Base-by-base conservation (phyloP, 2,329 filamentous ascomycete genomes). In the Didymosphaeria variabile region DNA sequence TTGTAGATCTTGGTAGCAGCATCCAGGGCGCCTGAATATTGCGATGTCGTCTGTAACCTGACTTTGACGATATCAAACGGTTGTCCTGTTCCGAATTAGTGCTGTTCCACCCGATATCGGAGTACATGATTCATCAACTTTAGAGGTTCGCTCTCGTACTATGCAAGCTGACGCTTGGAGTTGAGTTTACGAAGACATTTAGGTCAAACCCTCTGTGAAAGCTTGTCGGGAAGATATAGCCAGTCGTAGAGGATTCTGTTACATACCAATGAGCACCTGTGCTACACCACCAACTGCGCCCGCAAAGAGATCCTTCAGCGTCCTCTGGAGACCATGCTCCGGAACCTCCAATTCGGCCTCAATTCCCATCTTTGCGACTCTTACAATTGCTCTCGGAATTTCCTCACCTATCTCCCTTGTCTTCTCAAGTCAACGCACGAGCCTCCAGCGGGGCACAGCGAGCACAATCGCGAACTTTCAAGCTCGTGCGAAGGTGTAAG, bases 231-330 rank as follows among this genome's bases (percentile, higher is more conserved):
- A 19, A 12, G 40, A 23, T 23, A 6, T 10, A 51, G 36, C 26
- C 13, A 32, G 44, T 17, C 19, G 10, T 15, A n/a, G 36, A 7
- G 21, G 36, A 52, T 23, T 8, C n/a, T 21, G 4, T 9, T 21
- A 85, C 88, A 81, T 82, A 97, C 94, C 94, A 67, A 98, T 86
- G 64, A 99, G 82, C 46, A 99, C 95, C 80, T 99, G 95, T 19
- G 95, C 94, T 70, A 98, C 86, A 71, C 95, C 95, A 65, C 95
- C 95, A 8, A 90, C 91, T 61, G 95, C 95, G 40, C 95, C 95
- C 12, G 95, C 88, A 75, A 94, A 91, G 61, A 99, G 84, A 80
- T 99, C 95, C 84, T 98, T 99, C 72, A 89, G 83, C 53, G 91
- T 80, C 56, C 75, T 71, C 60, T 72, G 74, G 8, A 80, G 63